Conservation (phyloP, 2,329 filamentous ascomycete genomes). For the Neopestalotiopsis sp. region DNA sequence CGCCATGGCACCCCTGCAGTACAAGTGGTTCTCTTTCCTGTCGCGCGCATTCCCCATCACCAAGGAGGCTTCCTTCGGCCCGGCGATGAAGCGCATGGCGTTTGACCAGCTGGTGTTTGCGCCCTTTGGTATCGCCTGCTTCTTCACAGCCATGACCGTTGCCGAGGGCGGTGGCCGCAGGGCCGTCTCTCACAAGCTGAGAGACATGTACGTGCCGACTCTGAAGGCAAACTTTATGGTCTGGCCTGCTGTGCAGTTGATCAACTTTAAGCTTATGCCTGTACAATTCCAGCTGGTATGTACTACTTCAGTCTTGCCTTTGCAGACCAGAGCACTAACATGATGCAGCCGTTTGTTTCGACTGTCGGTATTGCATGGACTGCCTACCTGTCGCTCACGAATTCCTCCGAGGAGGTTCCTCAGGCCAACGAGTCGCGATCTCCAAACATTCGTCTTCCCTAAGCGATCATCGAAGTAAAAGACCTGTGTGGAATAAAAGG, state of each 20-base stretch:
- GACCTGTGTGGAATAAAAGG: no score
- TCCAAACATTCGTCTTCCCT: slow-evolving; percentile 42
- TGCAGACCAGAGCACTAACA: slow-evolving; percentile 17
- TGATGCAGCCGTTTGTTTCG: slow-evolving; percentile 84
- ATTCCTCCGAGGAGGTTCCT: slow-evolving; percentile 75
- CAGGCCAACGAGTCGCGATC: slow-evolving; percentile 38
- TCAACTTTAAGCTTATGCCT: slow-evolving; percentile 96
- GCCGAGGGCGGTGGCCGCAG: slow-evolving; percentile 88
- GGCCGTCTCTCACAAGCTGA: slow-evolving; percentile 82
- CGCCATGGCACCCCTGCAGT: slow-evolving; percentile 92
- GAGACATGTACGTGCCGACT: slow-evolving; percentile 92
- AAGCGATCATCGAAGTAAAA: neutral
- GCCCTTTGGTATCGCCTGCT: slow-evolving; percentile 82
- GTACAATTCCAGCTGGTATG: slow-evolving; percentile 95
- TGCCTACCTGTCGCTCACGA: slow-evolving; percentile 91
- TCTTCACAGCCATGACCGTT: slow-evolving; percentile 96
- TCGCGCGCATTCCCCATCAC: slow-evolving; percentile 83
- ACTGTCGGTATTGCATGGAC: slow-evolving; percentile 98
- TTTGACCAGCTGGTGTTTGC: slow-evolving; percentile 95
- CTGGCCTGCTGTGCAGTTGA: slow-evolving; percentile 93
- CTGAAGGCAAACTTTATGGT: slow-evolving; percentile 95
- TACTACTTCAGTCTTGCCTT: slow-evolving; percentile 29
- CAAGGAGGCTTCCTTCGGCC: slow-evolving; percentile 73
- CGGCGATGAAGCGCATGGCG: slow-evolving; percentile 87
- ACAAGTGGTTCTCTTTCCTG: slow-evolving; percentile 93